These are phyloP conservation scores for Rhazya stricta DNA, from an alignment of 257 asterid species.

Conservation along the genomic window DNA sequence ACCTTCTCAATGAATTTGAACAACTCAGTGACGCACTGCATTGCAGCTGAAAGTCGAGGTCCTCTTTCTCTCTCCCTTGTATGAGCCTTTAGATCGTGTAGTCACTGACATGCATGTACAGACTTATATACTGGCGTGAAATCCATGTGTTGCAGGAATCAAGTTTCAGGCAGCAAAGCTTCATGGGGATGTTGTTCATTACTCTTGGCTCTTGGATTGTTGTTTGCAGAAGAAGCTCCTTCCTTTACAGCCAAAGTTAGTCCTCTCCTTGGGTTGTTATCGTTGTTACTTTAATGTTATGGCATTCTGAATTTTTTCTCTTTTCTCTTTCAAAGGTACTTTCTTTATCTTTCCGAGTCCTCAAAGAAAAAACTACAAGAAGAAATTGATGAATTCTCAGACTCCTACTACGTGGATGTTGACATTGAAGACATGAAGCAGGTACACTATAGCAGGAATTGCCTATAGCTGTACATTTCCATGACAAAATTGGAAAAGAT, in stretches of 20 bases:
- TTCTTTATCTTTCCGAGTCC: constrained; percentile 66
- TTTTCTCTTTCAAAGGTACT: constrained; percentile 47
- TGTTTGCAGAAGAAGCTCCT: constrained; percentile 69
- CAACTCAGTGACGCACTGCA: constrained; percentile 76
- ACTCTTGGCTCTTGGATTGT: constrained; percentile 81
- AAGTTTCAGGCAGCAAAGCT: constrained; percentile 92
- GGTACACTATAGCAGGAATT: constrained; percentile 32
- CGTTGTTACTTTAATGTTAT: constrained; percentile 3
- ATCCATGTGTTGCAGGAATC: constrained; percentile 48
- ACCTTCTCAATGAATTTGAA: constrained; percentile 93
- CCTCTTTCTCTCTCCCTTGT: constrained; percentile 17
- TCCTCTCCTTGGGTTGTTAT: neutral
- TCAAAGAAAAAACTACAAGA: constrained; percentile 71
- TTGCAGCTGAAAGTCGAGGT: constrained; percentile 94
- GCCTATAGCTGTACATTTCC: neutral
- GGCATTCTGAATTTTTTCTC: constrained; percentile 9
- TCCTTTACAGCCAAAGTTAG: constrained; percentile 83
- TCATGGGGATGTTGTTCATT: constrained; percentile 80
- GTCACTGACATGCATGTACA: neutral
- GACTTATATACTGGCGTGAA: neutral
- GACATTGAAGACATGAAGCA: constrained; percentile 54
- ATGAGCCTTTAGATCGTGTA: neutral
- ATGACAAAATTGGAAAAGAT: too few relatives aligned
- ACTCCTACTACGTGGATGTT: constrained; percentile 68
- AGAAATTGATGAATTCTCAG: constrained; percentile 78